Conservation (phyloP, 2,329 filamentous ascomycete genomes). For the Fusarium sambucinum region DNA sequence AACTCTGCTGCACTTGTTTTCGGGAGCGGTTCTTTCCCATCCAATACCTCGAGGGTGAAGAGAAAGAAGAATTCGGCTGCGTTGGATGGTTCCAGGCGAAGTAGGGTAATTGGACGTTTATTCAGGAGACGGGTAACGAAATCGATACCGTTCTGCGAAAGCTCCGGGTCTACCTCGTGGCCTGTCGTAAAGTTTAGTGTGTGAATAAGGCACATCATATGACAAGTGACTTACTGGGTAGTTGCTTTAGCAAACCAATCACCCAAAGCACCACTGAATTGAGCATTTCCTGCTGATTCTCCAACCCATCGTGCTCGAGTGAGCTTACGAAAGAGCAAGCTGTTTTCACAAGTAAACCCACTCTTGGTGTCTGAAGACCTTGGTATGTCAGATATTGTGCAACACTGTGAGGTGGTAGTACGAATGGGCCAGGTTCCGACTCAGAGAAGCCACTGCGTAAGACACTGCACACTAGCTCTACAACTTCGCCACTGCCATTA, state of each 20-base stretch:
- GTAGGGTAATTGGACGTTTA: conserved; percentile 71
- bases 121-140: conserved; percentile 74
- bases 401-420: conserved; percentile 75
- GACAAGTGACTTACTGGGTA: conserved; percentile 63
- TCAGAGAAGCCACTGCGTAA: conserved; percentile 82
- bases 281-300: conserved; percentile 62
- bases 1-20: conserved; percentile 81
- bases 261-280: conserved; percentile 70
- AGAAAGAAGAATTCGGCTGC: conserved; percentile 75
- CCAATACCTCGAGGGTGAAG: conserved; percentile 77
- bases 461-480: conserved; percentile 78
- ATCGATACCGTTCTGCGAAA: conserved; percentile 80
- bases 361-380: conserved; percentile 69
- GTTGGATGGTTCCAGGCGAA: conserved; percentile 66
- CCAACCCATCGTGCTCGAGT: conserved; percentile 59
- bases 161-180: conserved; percentile 77
- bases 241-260: conserved; percentile 69
- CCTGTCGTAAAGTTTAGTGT: conserved; percentile 56
- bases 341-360: conserved; percentile 77
- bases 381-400: conserved; percentile 74
- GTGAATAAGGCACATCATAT: not conserved
- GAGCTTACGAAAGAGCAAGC: conserved; percentile 78
- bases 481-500: conserved; percentile 71
- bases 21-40: conserved; percentile 78
- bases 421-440: conserved; percentile 79